A percentile compares a stretch with the other conserved stretches of the same genome.
phyloP scores from a whole-genome alignment of 2,329 filamentous ascomycete genomes.

The Lizonia empirigonia region DNA sequence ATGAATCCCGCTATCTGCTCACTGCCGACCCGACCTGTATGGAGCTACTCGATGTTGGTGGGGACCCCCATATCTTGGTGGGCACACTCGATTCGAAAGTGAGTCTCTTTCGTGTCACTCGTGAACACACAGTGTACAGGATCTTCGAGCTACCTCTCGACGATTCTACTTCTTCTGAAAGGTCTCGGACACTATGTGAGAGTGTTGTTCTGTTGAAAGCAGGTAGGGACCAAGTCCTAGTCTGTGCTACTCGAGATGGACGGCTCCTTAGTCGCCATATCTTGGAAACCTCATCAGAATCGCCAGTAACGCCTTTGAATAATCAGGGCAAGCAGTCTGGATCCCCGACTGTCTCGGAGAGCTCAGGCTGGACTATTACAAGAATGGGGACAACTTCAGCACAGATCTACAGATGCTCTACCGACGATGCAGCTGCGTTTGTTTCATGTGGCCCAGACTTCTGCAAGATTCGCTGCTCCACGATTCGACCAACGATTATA shows the following conservation, averaged over 20 bases:
- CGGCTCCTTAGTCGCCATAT: constrained; percentile 26
- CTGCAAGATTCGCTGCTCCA: constrained; percentile 38
- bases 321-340: neutral
- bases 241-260: constrained; percentile 48
- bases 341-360: neutral
- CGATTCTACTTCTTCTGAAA: neutral
- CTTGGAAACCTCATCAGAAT: neutral
- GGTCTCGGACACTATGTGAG: constrained; percentile 36
- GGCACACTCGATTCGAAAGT: constrained; percentile 37
- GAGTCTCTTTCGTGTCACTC: constrained; percentile 27
- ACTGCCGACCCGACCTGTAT: constrained; percentile 42
- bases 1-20: constrained; percentile 21
- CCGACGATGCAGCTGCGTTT: constrained; percentile 39
- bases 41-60: constrained; percentile 34
- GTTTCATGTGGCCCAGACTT: constrained; percentile 49
- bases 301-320: neutral
- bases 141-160: constrained; percentile 21
- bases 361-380: constrained; percentile 14
- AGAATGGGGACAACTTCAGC: constrained; percentile 40
- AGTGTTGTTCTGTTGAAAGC: constrained; percentile 33
- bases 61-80: constrained; percentile 31
- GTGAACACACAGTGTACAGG: constrained; percentile 6
- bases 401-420: constrained; percentile 29
- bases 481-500: constrained; percentile 10
- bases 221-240: constrained; percentile 21